A percentile compares a stretch with the other conserved stretches of the same genome.
These are phyloP conservation scores for Zygoascus tannicola DNA, from an alignment of 805 yeast species.

Conservation along the genomic window DNA sequence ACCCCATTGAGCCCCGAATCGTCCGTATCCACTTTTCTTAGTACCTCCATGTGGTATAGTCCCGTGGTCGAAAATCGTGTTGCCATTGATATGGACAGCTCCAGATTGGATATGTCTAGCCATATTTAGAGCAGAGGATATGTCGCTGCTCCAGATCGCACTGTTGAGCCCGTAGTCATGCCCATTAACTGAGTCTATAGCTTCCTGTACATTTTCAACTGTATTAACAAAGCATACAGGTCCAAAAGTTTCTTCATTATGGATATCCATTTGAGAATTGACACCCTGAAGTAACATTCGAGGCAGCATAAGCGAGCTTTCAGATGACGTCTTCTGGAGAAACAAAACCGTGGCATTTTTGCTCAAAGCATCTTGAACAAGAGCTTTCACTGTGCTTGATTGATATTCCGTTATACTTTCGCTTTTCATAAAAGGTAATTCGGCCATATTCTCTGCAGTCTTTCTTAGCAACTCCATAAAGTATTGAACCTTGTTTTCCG, in stretches of 20 bases:
- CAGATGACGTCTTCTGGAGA: slow-evolving; percentile 60
- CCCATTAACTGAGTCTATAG: slow-evolving; percentile 54
- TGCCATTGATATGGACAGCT: slow-evolving; percentile 65
- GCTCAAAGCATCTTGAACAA: slow-evolving; percentile 49
- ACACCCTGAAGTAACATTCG: slow-evolving; percentile 61
- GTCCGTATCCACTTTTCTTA: slow-evolving; percentile 59
- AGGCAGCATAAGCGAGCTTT: slow-evolving; percentile 31
- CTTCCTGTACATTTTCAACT: slow-evolving; percentile 60
- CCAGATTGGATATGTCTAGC: slow-evolving; percentile 66
- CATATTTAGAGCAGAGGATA: slow-evolving; percentile 55
- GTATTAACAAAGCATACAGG: slow-evolving; percentile 64
- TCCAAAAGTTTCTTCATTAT: slow-evolving; percentile 71
- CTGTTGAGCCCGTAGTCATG: slow-evolving; percentile 71
- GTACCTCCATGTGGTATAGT: slow-evolving; percentile 43
- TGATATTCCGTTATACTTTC: slow-evolving; percentile 2
- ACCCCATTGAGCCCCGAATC: slow-evolving; percentile 63
- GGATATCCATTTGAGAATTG: slow-evolving; percentile 44
- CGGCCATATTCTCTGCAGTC: slow-evolving; percentile 4
- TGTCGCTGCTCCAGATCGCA: slow-evolving; percentile 60
- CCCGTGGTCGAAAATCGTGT: slow-evolving; percentile 17
- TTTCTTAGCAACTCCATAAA: slow-evolving; percentile 40
- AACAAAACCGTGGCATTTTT: slow-evolving; percentile 61
- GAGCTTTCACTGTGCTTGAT: slow-evolving; percentile 15
- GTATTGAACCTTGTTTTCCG: slow-evolving; percentile 42
- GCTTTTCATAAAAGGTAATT: slow-evolving; percentile 1